phyloP scores from a whole-genome alignment of 2,329 filamentous ascomycete genomes.

The Paecilomyces fulvus region DNA sequence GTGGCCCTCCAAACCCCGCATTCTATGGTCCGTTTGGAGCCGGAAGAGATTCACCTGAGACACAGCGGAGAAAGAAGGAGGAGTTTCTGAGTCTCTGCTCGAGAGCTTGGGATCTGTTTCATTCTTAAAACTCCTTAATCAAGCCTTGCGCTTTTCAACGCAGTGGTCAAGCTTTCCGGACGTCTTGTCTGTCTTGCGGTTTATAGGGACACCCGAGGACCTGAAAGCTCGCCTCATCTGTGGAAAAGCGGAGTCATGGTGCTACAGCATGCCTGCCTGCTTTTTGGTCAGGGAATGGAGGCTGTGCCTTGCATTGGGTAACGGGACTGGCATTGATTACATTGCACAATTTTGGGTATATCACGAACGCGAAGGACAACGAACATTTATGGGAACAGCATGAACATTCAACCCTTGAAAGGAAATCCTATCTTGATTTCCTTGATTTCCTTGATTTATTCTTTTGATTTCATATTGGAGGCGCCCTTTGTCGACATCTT shows the following conservation, averaged over 20 bases:
- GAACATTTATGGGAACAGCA: constrained; percentile 1
- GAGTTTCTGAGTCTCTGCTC: constrained; percentile 83
- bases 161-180: background rate
- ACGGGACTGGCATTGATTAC: background rate
- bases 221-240: background rate
- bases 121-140: constrained; percentile 47
- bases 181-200: background rate
- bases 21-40: constrained; percentile 67
- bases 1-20: constrained; percentile 21
- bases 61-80: constrained; percentile 77
- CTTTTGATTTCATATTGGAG: background rate
- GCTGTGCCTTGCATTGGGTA: constrained; percentile 1
- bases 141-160: background rate
- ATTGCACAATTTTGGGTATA: background rate
- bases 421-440: background rate
- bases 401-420: constrained; percentile 5
- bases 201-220: background rate
- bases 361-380: background rate
- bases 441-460: background rate
- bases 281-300: background rate
- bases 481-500: background rate
- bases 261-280: background rate
- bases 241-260: background rate
- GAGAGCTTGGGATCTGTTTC: constrained; percentile 92
- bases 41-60: constrained; percentile 74